Evolutionary conservation across 2,329 filamentous ascomycete species (phyloP).

Genomic region (Trichothecium roseum): DNA sequence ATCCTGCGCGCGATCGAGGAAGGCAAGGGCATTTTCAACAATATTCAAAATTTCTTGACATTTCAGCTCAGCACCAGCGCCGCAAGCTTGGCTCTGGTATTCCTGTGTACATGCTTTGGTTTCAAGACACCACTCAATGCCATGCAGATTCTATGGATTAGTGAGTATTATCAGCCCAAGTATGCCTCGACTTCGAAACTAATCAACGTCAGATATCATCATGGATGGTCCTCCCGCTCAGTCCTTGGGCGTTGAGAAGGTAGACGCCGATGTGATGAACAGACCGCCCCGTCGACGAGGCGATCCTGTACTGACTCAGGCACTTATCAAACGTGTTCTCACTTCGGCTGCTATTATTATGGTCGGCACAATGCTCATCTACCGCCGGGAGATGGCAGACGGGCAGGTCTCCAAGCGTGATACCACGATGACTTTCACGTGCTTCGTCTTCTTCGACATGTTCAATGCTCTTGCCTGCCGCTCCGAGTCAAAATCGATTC

Average conservation of each 20-base stretch:
- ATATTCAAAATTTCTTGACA: slow-evolving; percentile 98
- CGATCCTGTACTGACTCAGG: slow-evolving; percentile 81
- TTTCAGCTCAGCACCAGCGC: slow-evolving; percentile 98
- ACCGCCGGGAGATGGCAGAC: slow-evolving; percentile 85
- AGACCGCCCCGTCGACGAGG: slow-evolving; percentile 75
- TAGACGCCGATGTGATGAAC: slow-evolving; percentile 89
- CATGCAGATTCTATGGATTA: slow-evolving; percentile 99
- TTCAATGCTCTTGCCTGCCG: slow-evolving; percentile 94
- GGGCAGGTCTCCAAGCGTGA: slow-evolving; percentile 81
- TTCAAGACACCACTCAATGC: slow-evolving; percentile 95
- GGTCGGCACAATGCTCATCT: slow-evolving; percentile 82
- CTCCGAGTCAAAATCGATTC: slow-evolving; percentile 78
- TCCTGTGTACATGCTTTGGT: slow-evolving; percentile 84
- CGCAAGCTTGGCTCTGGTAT: slow-evolving; percentile 80
- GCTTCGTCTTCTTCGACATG: slow-evolving; percentile 99
- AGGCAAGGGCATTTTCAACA: slow-evolving; percentile 98
- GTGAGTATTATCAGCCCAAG: no score
- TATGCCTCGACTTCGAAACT: no score
- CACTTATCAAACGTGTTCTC: slow-evolving; percentile 73
- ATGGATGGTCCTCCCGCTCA: slow-evolving; percentile 98
- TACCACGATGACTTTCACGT: slow-evolving; percentile 98
- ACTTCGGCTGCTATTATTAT: slow-evolving; percentile 86
- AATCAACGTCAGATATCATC: slow-evolving; percentile 67
- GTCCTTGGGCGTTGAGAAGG: slow-evolving; percentile 88
- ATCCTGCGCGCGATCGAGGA: slow-evolving; percentile 95